Conservation (phyloP, 2,329 filamentous ascomycete genomes). For the Colletotrichum somersetense region DNA sequence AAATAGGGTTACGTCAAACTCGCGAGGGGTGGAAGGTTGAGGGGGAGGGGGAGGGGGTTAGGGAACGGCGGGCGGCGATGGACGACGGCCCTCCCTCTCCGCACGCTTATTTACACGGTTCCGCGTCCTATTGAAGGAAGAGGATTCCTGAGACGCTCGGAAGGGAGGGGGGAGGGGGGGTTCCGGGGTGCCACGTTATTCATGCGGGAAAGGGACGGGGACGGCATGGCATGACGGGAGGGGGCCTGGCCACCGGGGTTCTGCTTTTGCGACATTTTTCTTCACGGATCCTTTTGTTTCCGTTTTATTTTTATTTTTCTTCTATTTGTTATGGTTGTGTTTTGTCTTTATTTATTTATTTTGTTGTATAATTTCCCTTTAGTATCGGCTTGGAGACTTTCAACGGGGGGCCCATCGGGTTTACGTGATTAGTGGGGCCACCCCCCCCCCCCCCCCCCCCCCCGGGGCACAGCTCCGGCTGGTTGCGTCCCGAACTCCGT, state of each 20-base stretch:
- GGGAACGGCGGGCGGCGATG: background rate
- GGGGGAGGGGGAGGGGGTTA: too few relatives aligned
- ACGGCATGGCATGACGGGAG: background rate
- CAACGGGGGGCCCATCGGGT: too few relatives aligned
- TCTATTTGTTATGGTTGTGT: background rate
- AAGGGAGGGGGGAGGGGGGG: too few relatives aligned
- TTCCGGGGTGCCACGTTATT: background rate
- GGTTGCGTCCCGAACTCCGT: background rate
- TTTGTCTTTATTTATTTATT: background rate
- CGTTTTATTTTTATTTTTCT: background rate
- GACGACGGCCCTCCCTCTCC: too few relatives aligned
- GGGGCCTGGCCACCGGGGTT: too few relatives aligned
- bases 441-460: too few relatives aligned
- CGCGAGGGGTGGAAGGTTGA: too few relatives aligned
- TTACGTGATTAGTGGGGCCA: too few relatives aligned
- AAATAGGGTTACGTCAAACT: conserved; percentile 9
- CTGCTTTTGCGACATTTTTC: background rate
- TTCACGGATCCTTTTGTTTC: background rate
- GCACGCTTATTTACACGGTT: background rate
- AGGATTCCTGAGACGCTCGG: background rate
- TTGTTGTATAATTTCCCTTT: background rate
- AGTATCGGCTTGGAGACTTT: background rate
- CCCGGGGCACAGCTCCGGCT: background rate
- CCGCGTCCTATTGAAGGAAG: background rate
- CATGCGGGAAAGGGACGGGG: background rate